Evolutionary conservation across 345 rosid species (phyloP), one percentile per base, ranked within the genome.

Genomic region (Rhodamnia rubescens): DNA sequence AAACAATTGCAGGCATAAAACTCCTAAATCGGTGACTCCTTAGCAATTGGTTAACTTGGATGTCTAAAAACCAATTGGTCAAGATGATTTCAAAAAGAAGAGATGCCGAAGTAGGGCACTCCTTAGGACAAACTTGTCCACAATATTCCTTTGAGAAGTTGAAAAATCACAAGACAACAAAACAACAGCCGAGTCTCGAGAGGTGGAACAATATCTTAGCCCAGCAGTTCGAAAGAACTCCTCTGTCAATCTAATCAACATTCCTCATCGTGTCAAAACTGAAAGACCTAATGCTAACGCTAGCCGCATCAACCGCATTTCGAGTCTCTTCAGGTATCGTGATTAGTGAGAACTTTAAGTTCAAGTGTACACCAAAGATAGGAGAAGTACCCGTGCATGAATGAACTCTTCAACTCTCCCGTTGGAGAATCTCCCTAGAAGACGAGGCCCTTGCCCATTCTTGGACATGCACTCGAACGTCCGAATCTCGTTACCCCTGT

Each of bases 341-440:
- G 24, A 18, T 69, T 69, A 69, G 47, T 36, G 7, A 69, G 32
- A 82, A 51, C 57, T 50, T 53, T 51, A 52, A 82, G 58, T 27
- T 82, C n/a, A 8, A 82, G 22, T 82, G 15, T 15, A 53, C 40
- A 27, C 22, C 10, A 14, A 42, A 21, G 12, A n/a, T 47, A 24
- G 58, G 78, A 74, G 58, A 29, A 75, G 40, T 92, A 97, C 99
- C 95, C 99, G 90, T 53, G 99, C 99, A 88, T 89, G 88, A 78
- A 97, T 94, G 88, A 95, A 97, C 91, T 97, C 98, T 90, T 97
- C 99, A 69, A 97, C 90, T 54, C 99, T 91, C 75, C 99, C 98
- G 86, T 91, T 94, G 0, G 90, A 89, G 83, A 97, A 96, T 84
- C 99, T 90, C 49, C 92, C 96, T 36, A 97, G 91, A 89, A 97